Conservation (phyloP, 192 early-diverging fungal genomes). For the Ambispora gerdemannii region DNA sequence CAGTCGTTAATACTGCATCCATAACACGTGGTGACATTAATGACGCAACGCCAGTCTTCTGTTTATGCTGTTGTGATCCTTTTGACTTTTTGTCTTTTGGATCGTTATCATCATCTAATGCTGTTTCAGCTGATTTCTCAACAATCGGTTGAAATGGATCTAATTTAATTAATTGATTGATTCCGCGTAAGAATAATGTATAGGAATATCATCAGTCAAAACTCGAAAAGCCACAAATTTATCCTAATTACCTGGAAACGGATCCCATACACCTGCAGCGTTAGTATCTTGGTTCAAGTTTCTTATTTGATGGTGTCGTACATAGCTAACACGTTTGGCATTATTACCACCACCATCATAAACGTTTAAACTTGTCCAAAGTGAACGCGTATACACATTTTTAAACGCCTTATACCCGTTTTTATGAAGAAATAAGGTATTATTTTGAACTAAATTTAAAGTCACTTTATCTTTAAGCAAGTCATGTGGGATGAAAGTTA, state of each 20-base stretch:
- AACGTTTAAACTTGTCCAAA: neutral
- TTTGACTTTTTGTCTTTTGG: neutral
- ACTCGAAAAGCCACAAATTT: no score
- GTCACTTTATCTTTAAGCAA: neutral
- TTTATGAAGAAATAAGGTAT: neutral
- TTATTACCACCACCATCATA: neutral
- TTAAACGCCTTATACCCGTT: neutral
- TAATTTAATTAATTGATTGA: neutral
- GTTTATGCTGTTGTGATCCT: neutral
- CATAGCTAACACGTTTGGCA: neutral
- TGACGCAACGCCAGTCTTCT: neutral
- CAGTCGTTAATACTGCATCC: slow-evolving; percentile 31
- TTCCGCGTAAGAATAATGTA: neutral
- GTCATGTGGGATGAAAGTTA: neutral
- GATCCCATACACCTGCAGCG: slow-evolving; percentile 31
- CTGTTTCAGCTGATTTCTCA: slow-evolving; percentile 28
- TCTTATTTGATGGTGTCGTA: neutral
- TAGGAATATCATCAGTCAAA: no score
- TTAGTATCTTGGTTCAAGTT: slow-evolving; percentile 31
- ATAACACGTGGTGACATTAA: slow-evolving; percentile 23
- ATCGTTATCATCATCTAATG: slow-evolving; percentile 24
- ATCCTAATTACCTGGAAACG: slow-evolving; percentile 28
- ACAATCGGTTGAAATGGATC: slow-evolving; percentile 32
- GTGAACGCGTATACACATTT: neutral
- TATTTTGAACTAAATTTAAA: neutral